Conservation (phyloP, 495 filamentous ascomycete species). For the Penicillium angulare region DNA sequence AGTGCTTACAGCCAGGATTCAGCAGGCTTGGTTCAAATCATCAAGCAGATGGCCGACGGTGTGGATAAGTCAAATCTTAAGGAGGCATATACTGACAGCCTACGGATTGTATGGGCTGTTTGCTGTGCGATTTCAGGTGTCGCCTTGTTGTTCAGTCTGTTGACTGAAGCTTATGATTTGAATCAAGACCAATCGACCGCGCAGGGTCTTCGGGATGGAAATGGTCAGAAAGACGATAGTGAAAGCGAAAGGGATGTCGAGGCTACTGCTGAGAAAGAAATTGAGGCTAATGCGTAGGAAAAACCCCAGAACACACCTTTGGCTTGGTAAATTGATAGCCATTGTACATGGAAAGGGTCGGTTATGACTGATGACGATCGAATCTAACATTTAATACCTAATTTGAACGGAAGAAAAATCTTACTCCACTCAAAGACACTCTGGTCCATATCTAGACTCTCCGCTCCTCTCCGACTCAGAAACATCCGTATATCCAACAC, state of each 20-base stretch:
- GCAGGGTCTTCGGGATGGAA: constrained; percentile 19
- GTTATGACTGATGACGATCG: no score
- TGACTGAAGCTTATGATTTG: constrained; percentile 53
- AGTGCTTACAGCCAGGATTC: constrained; percentile 54
- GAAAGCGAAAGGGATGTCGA: constrained; percentile 18
- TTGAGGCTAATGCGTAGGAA: no score
- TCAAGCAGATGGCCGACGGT: constrained; percentile 52
- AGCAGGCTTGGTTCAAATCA: constrained; percentile 56
- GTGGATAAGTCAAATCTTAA: constrained; percentile 43
- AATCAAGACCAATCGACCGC: constrained; percentile 44
- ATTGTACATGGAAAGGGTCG: not conserved
- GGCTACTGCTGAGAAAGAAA: constrained; percentile 1
- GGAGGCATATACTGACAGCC: constrained; percentile 52
- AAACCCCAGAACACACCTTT: constrained; percentile 15
- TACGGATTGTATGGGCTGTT: constrained; percentile 57
- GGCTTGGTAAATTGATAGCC: constrained; percentile 9
- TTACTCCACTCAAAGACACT: not conserved
- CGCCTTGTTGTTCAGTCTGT: constrained; percentile 48
- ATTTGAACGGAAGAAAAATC: not conserved
- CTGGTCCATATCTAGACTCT: constrained; percentile 7
- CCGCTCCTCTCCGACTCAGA: not conserved
- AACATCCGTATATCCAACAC: constrained; percentile 25
- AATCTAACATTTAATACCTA: not conserved
- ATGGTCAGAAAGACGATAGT: constrained; percentile 6
- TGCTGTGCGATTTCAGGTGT: constrained; percentile 53